A percentile compares a stretch with the other conserved stretches of the same genome.
Evolutionary conservation across 2,329 filamentous ascomycete genomes (phyloP).

Genomic region (Fusarium dimerum): DNA sequence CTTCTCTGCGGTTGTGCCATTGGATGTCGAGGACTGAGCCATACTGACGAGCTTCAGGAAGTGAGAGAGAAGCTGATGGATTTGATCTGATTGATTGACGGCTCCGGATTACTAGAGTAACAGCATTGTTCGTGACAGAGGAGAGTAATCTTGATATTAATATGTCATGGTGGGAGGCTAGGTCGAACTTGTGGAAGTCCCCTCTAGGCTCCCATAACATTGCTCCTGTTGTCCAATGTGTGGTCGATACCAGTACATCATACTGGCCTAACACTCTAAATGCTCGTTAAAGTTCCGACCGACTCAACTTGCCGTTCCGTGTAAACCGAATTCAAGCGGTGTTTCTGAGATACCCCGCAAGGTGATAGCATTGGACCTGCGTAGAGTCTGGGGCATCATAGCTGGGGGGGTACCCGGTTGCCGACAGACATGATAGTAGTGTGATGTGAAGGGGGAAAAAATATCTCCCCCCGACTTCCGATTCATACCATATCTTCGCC

Average conservation of each 20-base stretch:
- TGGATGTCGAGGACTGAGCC: not conserved
- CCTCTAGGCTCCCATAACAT: not conserved
- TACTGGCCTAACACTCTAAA: no score
- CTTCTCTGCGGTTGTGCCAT: conserved; percentile 1
- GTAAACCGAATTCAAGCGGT: not conserved
- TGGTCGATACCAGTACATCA: no score
- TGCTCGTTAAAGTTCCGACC: not conserved
- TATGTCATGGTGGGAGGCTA: not conserved
- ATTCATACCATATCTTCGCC: no score
- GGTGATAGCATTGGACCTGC: not conserved
- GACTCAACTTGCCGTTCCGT: not conserved
- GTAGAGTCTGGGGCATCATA: not conserved
- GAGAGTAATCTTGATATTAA: not conserved
- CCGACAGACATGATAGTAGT: not conserved
- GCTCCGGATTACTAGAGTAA: not conserved
- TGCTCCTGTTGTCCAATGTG: no score
- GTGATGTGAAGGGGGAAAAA: no score
- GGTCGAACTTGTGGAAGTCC: not conserved
- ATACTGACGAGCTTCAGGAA: not conserved
- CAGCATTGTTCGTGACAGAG: not conserved
- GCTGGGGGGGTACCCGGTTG: not conserved
- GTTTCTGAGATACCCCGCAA: not conserved
- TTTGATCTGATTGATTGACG: not conserved
- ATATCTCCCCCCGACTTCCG: no score
- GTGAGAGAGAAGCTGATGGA: not conserved